Evolutionary conservation across 2,329 filamentous ascomycete species (phyloP).

Genomic region (Nannizziopsis barbatae): DNA sequence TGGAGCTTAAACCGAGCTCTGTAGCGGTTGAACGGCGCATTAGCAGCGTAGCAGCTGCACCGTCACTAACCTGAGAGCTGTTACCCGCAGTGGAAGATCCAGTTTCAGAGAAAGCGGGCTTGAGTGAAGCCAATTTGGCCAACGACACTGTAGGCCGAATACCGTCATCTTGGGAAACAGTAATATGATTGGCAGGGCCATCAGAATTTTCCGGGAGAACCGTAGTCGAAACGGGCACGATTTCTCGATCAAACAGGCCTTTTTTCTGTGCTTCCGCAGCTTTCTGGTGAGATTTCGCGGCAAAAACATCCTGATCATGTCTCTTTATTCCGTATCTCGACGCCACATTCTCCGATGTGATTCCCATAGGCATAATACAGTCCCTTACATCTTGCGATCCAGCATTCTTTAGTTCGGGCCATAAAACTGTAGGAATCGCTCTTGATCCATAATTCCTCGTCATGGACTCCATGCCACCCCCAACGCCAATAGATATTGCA

Average conservation of each 20-base stretch:
- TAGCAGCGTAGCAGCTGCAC: constrained; percentile 70
- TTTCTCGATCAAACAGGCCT: constrained; percentile 66
- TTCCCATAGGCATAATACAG: constrained; percentile 89
- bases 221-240: constrained; percentile 67
- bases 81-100: constrained; percentile 80
- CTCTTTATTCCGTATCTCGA: constrained; percentile 60
- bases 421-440: constrained; percentile 74
- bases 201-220: constrained; percentile 53
- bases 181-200: constrained; percentile 48
- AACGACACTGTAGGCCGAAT: constrained; percentile 57
- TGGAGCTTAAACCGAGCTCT: constrained; percentile 55
- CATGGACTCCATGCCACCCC: constrained; percentile 93
- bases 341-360: constrained; percentile 83
- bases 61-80: constrained; percentile 73
- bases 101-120: constrained; percentile 68
- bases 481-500: constrained; percentile 62
- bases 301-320: constrained; percentile 72
- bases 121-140: constrained; percentile 65
- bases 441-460: constrained; percentile 74
- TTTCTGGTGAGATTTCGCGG: constrained; percentile 60
- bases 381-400: constrained; percentile 60
- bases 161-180: constrained; percentile 69
- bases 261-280: constrained; percentile 58
- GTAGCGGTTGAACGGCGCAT: constrained; percentile 74
- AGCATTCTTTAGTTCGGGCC: constrained; percentile 59